Conservation (phyloP, 805 yeast species). For the Metschnikowia lochheadii region DNA sequence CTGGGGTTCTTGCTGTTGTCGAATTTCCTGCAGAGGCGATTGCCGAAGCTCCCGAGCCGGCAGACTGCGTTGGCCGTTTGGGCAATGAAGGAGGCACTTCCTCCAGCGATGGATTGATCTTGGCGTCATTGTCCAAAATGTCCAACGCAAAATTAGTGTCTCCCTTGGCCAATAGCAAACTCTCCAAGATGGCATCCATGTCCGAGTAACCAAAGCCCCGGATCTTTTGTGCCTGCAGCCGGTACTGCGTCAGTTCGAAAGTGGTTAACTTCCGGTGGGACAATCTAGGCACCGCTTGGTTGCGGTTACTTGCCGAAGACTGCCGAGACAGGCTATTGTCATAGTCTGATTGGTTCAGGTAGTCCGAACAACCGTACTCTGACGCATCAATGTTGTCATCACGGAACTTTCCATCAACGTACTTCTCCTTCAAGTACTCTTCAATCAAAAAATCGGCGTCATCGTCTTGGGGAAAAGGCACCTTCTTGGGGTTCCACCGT, state of each 20-base stretch:
- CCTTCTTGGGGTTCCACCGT: slow-evolving; percentile 65
- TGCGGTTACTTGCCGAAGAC: slow-evolving; percentile 6
- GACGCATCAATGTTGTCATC: slow-evolving; percentile 31
- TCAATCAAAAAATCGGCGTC: slow-evolving; percentile 54
- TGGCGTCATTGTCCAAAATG: slow-evolving; percentile 43
- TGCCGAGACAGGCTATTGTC: slow-evolving; percentile 15
- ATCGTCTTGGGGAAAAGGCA: slow-evolving; percentile 73
- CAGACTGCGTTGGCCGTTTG: slow-evolving; percentile 26
- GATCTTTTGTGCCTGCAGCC: slow-evolving; percentile 41
- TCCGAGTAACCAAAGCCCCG: slow-evolving; percentile 53
- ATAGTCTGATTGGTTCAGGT: slow-evolving; percentile 3
- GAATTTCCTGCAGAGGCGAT: not conserved
- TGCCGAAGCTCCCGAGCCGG: slow-evolving; percentile 9
- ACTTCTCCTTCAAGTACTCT: slow-evolving; percentile 61
- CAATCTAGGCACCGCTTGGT: slow-evolving; percentile 34
- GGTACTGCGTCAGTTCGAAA: slow-evolving; percentile 50
- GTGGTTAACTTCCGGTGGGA: slow-evolving; percentile 51
- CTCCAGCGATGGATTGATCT: slow-evolving; percentile 31
- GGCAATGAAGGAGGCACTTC: slow-evolving; percentile 50
- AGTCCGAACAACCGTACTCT: slow-evolving; percentile 31
- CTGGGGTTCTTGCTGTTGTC: slow-evolving; percentile 8
- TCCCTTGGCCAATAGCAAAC: slow-evolving; percentile 57
- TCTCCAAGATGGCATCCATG: slow-evolving; percentile 58
- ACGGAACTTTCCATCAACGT: slow-evolving; percentile 57
- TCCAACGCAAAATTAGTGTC: slow-evolving; percentile 56